Base-by-base conservation (phyloP, 345 rosid species). In the Diplotaxis tenuifolia region DNA sequence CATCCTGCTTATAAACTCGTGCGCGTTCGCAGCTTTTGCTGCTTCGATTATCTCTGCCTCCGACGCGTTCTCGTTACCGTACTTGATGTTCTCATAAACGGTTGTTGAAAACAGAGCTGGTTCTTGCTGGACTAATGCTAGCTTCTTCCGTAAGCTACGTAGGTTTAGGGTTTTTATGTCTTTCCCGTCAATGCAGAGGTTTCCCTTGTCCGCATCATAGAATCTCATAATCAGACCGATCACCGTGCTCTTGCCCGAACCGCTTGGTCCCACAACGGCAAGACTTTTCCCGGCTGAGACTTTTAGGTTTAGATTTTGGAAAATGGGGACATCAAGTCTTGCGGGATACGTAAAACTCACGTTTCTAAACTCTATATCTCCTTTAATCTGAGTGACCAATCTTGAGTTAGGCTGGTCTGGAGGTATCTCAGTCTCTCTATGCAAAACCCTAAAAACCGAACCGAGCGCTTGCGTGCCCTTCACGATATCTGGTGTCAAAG, bases 191-290 rank as follows among this genome's bases (percentile, higher is more conserved):
- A 93, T 85, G 31, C 76, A 65, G 38, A 90, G 72, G 16, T 45
- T 42, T 6, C 98, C 97, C 0, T 76, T 83, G 34, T 19, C 25
- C 8, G 92, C 87, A 57, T 93, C 97, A 7, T 89, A 93, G 72
- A 93, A 89, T 79, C 96, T 83, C 83, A 83, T 78, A 19, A 89
- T 83, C 25, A 90, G 82, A 27, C 87, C 71, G 16, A 93, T 83
- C 57, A 89, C 87, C 0, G 96, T 86, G 60, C 96, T 93, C 79
- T 93, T 93, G 34, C 96, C 98, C 4, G 95, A 88, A 31, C 98
- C 98, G 9, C 96, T 92, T 45, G 96, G 90, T 22, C 75, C 79
- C 6, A 90, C 98, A 6, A 90, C 80, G 0, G 96, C 96, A 28
- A 90, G 86, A 62, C 89, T 90, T 68, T 79, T 85, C 21, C 98